Evolutionary conservation across 805 yeast species (phyloP), one percentile per base, ranked within the genome.

Genomic region (Suhomyces sp.): DNA sequence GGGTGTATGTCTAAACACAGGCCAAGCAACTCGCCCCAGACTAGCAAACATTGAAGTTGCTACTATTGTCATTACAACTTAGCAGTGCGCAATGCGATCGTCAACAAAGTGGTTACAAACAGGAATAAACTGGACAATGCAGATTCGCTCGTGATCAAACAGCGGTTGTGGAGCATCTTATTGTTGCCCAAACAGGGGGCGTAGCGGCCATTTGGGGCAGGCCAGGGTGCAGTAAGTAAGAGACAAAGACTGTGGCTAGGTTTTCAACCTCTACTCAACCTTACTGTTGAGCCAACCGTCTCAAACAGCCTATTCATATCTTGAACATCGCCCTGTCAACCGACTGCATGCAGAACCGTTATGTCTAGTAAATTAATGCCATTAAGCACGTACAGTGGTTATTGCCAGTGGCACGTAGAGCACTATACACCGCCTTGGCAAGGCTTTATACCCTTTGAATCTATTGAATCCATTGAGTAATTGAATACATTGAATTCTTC

Each of bases 101-200:
- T 37, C 41, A 37, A 37, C 22, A 17, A 17, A 15, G 22, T 3
- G 21, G 41, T 37, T 19, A 37, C 35, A 31, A 31, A 31, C 17
- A n/a, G 10, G 31, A 27, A 27, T n/a, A 27, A 27, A 2, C n/a
- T 13, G 35, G 17, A 37, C 41, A 37, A 37, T 37, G 13, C n/a
- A 37, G 40, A 35, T 35, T 37, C 22, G 41, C 21, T 17, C 41
- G 41, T 37, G 21, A 44, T 19, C 52, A 22, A 21, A 15, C 25
- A 48, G 43, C 25, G 17, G 39, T 15, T 7, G 35, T 9, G 25
- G 21, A 15, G 48, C 33, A 37, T 48, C 54, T 20, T 44, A 46
- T 33, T 17, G 25, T n/a, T 12, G 41, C 12, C 41, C 22, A 15
- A 17, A 9, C 9, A 17, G 41, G 41, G 41, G 41, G 41, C 21